Evolutionary conservation across 2,329 filamentous ascomycete species (phyloP), one percentile per base, ranked within the genome.

Genomic region (Fusarium sp.): DNA sequence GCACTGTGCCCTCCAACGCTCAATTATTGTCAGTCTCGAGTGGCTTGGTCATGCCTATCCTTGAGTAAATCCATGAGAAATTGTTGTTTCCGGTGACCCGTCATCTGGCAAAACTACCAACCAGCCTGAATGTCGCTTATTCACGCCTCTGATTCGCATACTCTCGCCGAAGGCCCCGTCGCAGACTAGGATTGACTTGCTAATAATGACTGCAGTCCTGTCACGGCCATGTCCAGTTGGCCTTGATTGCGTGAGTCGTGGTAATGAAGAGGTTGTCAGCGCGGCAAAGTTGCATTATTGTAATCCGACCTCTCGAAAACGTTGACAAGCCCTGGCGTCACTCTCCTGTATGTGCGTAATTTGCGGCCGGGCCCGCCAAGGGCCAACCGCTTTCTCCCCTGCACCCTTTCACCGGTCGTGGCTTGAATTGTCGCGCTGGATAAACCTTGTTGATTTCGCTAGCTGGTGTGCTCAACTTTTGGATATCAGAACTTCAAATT

Each of bases 81-180:
- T 63, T 61, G 60, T 74, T 68, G 62, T 72, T 73, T 73, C 70
- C 65, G 71, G 61, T 73, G 73, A 72, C 67, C 73, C 71, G 24
- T n/a, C 49, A 29, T 68, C 54, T 70, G 63, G 65, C 65, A 64
- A 69, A 65, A 58, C 61, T 51, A 52, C 49, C 56, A 54, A 52
- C 44, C 65, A 61, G 67, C 69, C 64, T 48, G 40, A 65, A 71
- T 47, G 69, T 75, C 73, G 71, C 73, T 74, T 75, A 74, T 73
- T 62, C 71, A 72, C 65, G 70, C 48, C 51, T 54, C 61, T 74
- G 73, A 75, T 75, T 75, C 67, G 71, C 65, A 74, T 73, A 49
- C 20, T 45, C 48, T 56, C 58, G 41, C 49, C 20, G 29, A 59
- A 48, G 54, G 59, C 48, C 57, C 58, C 58, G 51, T 55, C 46